phyloP scores from a whole-genome alignment of 805 yeast species.

The Sungouiella thailandica region DNA sequence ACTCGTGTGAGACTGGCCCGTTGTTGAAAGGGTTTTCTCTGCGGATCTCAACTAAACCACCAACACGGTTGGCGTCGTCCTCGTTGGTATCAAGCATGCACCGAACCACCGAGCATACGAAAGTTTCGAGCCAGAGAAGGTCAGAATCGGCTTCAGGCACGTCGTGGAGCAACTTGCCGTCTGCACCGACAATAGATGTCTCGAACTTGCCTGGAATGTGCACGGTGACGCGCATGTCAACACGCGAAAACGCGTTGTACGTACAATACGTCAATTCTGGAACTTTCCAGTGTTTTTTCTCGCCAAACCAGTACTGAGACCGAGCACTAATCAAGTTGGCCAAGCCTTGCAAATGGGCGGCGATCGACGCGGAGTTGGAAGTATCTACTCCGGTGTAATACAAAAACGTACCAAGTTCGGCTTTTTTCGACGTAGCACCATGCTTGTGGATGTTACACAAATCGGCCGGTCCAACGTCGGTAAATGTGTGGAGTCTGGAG shows the following conservation, averaged over 20 bases:
- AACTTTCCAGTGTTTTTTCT: constrained; percentile 62
- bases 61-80: constrained; percentile 51
- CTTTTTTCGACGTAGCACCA: constrained; percentile 37
- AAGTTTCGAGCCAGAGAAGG: constrained; percentile 47
- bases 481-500: constrained; percentile 50
- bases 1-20: constrained; percentile 39
- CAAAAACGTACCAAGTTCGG: constrained; percentile 63
- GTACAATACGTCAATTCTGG: constrained; percentile 66
- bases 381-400: constrained; percentile 75
- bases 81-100: constrained; percentile 63
- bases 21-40: constrained; percentile 69
- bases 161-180: constrained; percentile 52
- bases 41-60: constrained; percentile 78
- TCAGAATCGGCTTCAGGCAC: constrained; percentile 51
- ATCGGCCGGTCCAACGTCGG: constrained; percentile 72
- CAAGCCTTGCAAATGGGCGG: constrained; percentile 65
- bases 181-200: constrained; percentile 44
- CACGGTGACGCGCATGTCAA: constrained; percentile 68
- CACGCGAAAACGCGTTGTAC: constrained; percentile 54
- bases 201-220: constrained; percentile 73
- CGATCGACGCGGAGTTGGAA: constrained; percentile 70
- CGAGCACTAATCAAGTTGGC: constrained; percentile 57
- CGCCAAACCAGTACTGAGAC: constrained; percentile 78
- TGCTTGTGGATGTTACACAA: constrained; percentile 47
- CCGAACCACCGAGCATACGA: constrained; percentile 68